Evolutionary conservation across 805 yeast genomes (phyloP).

Genomic region (Lachancea cidri): DNA sequence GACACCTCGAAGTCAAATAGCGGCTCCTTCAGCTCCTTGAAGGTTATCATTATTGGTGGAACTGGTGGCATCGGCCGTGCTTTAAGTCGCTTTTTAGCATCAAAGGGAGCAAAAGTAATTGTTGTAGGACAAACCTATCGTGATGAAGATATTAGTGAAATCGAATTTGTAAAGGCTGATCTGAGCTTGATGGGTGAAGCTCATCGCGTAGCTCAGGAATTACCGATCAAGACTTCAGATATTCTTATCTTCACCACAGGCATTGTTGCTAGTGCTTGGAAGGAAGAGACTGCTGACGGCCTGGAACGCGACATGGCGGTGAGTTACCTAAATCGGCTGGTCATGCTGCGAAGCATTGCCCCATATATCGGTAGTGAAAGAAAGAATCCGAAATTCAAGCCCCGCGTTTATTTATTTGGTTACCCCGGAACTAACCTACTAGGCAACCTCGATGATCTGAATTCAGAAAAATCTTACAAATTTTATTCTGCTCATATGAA

Average conservation of each 20-base stretch:
- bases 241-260: constrained; percentile 37
- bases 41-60: constrained; percentile 35
- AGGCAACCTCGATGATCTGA: constrained; percentile 35
- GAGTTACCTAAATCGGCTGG: constrained; percentile 35
- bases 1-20: no score
- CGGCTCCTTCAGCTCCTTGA: no score
- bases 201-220: constrained; percentile 19
- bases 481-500: constrained; percentile 33
- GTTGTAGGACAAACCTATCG: constrained; percentile 36
- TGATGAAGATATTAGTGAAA: constrained; percentile 24
- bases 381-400: constrained; percentile 8
- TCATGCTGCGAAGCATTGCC: constrained; percentile 27
- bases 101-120: constrained; percentile 31
- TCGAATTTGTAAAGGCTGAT: constrained; percentile 33
- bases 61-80: constrained; percentile 40
- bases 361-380: constrained; percentile 10
- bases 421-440: constrained; percentile 34
- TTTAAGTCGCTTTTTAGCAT: constrained; percentile 23
- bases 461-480: constrained; percentile 31
- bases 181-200: constrained; percentile 29
- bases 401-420: constrained; percentile 38
- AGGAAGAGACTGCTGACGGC: constrained; percentile 35
- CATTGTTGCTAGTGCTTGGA: constrained; percentile 32
- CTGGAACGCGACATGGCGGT: constrained; percentile 37
- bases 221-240: constrained; percentile 23